Percentiles rank a stretch among this genome's conserved stretches.
Evolutionary conservation across 768 basidiomycete genomes (phyloP).

Genomic region (Trametopsis cervina): DNA sequence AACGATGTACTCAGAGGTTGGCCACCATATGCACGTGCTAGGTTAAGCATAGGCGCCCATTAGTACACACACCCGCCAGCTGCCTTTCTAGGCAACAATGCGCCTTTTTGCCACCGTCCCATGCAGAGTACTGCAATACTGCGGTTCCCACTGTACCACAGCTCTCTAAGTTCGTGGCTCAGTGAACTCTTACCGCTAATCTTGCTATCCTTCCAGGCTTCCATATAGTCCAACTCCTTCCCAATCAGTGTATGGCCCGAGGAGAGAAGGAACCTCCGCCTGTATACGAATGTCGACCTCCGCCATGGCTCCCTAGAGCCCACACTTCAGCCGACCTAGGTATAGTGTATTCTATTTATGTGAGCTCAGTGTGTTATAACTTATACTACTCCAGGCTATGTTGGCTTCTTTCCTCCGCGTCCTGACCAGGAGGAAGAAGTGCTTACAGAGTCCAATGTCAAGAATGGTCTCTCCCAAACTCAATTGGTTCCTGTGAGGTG

Average conservation of each 20-base stretch:
- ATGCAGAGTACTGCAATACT: no score
- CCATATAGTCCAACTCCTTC: no score
- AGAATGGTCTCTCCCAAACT: constrained; percentile 52
- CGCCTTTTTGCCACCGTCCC: no score
- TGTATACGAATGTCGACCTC: constrained; percentile 62
- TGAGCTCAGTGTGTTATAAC: not conserved
- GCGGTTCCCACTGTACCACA: no score
- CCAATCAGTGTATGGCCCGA: constrained; percentile 14
- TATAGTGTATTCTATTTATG: constrained; percentile 23
- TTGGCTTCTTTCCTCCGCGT: constrained; percentile 70
- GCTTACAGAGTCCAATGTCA: constrained; percentile 56
- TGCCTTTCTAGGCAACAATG: no score
- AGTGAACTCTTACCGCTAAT: no score
- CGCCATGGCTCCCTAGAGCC: constrained; percentile 63
- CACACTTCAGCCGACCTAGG: constrained; percentile 69
- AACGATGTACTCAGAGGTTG: no score
- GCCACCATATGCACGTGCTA: no score
- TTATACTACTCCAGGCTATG: constrained; percentile 45
- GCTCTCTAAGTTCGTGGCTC: no score
- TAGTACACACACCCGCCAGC: no score
- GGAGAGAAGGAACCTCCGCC: constrained; percentile 31
- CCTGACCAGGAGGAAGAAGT: constrained; percentile 71
- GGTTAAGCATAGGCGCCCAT: no score
- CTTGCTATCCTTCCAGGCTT: no score
- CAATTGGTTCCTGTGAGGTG: constrained; percentile 55